Evolutionary conservation across 257 asterid species (phyloP), one percentile per base, ranked within the genome.

Genomic region (Hygrophila difformis): DNA sequence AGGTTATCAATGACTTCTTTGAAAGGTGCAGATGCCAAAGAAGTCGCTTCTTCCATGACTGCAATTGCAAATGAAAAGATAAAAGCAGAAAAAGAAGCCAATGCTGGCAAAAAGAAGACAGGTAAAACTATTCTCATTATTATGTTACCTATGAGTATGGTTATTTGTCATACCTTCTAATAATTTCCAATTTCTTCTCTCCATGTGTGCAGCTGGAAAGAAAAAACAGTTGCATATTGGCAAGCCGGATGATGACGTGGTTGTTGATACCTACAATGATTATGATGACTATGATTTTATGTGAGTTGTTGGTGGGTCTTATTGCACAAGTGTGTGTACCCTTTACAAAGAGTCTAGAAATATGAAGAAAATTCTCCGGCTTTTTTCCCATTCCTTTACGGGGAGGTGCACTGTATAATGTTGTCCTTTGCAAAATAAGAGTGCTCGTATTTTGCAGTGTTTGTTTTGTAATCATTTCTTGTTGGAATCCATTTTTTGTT

Each of bases 51-150:
- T 45, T 76, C 97, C 2, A 63, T 92, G 50, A 72, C 97, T 45
- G 99, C 99, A 49, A 74, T 92, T 35, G 99, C 97, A 48, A 87
- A 87, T 55, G 99, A 92, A 66, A 92, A 92, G 71, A 80, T 92
- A 36, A 92, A 87, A 62, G 93, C 87, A 3, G 99, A 92, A 68
- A 86, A 87, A 59, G 98, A 89, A 56, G 91, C 93, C 22, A 85
- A 70, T 64, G 83, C 93, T 6, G 74, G 86, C 71, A 91, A 87
- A 65, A 91, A 87, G 87, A 92, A 83, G 71, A 58, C 89, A 39
- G 88, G 97, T 86, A 68, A 22, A 34, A 34, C 50, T 3, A 22
- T 39, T 48, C 20, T 48, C 38, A 23, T 3, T 29, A 14, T n/a
- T 53, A 39, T 39, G 8, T 2, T 26, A 6, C 37, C 29, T 12